phyloP scores from a whole-genome alignment of 345 rosid species.

The Gossypium turneri region DNA sequence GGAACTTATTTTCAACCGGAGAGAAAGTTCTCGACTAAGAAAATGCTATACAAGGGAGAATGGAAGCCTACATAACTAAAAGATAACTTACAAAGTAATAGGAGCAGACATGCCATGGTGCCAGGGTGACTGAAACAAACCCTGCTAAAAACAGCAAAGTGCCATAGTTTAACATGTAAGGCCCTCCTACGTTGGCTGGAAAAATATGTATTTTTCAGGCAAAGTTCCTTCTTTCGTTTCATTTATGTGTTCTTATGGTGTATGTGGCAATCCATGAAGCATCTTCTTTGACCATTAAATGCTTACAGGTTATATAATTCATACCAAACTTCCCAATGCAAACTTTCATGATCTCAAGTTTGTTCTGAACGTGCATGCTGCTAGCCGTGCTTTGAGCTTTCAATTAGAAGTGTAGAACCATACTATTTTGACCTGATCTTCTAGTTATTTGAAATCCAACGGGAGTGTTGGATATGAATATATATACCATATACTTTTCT shows the following conservation, averaged over 20 bases:
- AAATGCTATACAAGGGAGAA: neutral
- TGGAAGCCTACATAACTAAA: slow-evolving; percentile 2
- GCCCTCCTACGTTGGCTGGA: slow-evolving; percentile 12
- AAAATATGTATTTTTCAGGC: slow-evolving; percentile 8
- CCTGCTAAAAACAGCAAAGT: slow-evolving; percentile 1
- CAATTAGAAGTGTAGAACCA: no score
- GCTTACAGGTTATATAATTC: no score
- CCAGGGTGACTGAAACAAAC: slow-evolving; percentile 1
- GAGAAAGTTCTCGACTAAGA: slow-evolving; percentile 75
- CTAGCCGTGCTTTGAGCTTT: no score
- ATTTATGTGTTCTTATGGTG: slow-evolving; percentile 3
- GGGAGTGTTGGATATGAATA: no score
- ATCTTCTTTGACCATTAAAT: no score
- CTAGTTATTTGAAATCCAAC: no score
- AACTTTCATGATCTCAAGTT: no score
- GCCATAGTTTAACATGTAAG: slow-evolving; percentile 5
- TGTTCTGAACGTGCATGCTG: no score
- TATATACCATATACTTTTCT: no score
- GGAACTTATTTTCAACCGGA: slow-evolving; percentile 92
- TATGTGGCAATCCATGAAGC: neutral
- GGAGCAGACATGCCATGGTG: slow-evolving; percentile 2
- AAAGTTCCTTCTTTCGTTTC: slow-evolving; percentile 9
- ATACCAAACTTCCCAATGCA: no score
- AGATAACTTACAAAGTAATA: slow-evolving; percentile 14
- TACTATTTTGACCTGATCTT: no score